Conservation (phyloP, 2,329 filamentous ascomycete genomes). For the Cytospora piceicola region DNA sequence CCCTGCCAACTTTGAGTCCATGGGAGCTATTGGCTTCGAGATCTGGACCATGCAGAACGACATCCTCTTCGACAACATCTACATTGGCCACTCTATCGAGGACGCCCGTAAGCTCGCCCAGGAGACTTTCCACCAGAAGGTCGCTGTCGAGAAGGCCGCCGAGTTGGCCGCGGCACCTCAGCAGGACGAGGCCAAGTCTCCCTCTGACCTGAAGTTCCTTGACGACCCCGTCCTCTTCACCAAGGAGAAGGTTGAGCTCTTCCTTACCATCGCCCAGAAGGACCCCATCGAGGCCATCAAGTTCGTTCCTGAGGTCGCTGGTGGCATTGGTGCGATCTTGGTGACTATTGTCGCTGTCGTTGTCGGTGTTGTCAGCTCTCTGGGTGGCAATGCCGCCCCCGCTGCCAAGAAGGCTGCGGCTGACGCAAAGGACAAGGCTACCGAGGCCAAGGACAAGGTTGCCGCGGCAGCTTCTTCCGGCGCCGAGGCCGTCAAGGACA, state of each 20-base stretch:
- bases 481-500: constrained; percentile 76
- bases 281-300: constrained; percentile 84
- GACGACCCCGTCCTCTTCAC: constrained; percentile 88
- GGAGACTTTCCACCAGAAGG: constrained; percentile 91
- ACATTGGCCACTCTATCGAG: constrained; percentile 95
- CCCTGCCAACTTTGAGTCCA: constrained; percentile 95
- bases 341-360: constrained; percentile 73
- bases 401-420: constrained; percentile 73
- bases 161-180: constrained; percentile 83
- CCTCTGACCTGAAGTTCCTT: constrained; percentile 80
- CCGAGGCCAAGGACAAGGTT: constrained; percentile 76
- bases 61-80: constrained; percentile 99
- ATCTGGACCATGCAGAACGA: constrained; percentile 99
- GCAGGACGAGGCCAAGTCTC: constrained; percentile 66
- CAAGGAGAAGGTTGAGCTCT: constrained; percentile 91
- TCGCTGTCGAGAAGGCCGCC: constrained; percentile 76
- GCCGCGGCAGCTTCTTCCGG: constrained; percentile 61
- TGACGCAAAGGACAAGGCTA: constrained; percentile 70
- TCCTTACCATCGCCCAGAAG: constrained; percentile 79
- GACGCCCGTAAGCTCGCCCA: constrained; percentile 88
- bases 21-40: constrained; percentile 97
- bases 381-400: constrained; percentile 64
- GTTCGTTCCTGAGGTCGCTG: constrained; percentile 90
- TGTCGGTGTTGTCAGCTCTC: constrained; percentile 64
- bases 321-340: constrained; percentile 72